A percentile compares a stretch with the other conserved stretches of the same genome.
phyloP scores from a whole-genome alignment of 768 basidiomycete genomes.

The Neoboletus subvelutipes region DNA sequence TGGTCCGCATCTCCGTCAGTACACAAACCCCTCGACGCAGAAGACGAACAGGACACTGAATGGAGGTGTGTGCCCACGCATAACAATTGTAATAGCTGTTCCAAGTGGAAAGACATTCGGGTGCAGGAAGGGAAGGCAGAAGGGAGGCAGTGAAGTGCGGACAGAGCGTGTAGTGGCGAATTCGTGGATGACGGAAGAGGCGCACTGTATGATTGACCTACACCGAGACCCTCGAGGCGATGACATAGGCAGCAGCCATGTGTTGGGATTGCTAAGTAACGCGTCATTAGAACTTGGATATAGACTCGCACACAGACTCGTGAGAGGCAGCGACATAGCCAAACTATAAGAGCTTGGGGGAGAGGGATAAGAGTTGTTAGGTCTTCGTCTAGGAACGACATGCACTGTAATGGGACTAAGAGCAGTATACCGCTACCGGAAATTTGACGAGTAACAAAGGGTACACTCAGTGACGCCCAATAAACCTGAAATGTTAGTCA shows the following conservation, averaged over 20 bases:
- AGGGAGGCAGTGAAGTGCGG: neutral
- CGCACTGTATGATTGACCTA: neutral
- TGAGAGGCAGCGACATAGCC: neutral
- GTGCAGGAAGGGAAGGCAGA: neutral
- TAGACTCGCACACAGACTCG: neutral
- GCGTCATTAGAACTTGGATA: neutral
- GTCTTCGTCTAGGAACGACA: neutral
- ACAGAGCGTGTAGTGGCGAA: no score
- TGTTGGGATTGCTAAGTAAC: neutral
- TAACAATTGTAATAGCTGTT: no score
- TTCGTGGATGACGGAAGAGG: neutral
- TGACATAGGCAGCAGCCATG: neutral
- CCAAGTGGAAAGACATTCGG: neutral
- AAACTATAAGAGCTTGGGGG: neutral
- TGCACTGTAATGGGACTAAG: neutral
- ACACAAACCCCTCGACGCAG: neutral
- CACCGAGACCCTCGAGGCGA: neutral
- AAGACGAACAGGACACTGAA: neutral
- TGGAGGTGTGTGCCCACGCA: no score
- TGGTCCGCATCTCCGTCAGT: neutral
- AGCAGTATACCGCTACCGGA: neutral
- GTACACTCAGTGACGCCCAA: neutral
- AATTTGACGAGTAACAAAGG: neutral
- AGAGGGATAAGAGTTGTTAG: no score
- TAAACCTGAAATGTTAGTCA: neutral